These are phyloP conservation scores for Wickerhamomyces alni DNA, from an alignment of 805 yeast genomes.

Conservation along the genomic window DNA sequence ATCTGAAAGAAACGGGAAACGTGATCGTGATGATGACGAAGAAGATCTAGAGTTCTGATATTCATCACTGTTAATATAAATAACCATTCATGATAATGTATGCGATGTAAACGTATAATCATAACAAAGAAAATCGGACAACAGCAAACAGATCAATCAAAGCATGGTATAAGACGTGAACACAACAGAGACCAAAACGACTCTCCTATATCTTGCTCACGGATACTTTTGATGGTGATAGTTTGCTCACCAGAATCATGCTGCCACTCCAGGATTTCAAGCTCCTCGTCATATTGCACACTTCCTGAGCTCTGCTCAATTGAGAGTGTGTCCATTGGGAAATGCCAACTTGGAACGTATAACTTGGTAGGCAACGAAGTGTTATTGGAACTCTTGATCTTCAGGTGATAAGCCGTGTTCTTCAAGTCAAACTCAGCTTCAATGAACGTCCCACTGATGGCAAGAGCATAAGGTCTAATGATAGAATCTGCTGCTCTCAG, in stretches of 20 bases:
- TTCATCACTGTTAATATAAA: neutral
- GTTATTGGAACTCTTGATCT: slow-evolving; percentile 30
- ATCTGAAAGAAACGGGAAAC: slow-evolving; percentile 42
- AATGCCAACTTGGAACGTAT: slow-evolving; percentile 71
- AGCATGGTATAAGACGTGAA: too few species aligned
- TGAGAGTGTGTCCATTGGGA: slow-evolving; percentile 39
- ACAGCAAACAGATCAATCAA: neutral
- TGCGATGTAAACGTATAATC: too few species aligned
- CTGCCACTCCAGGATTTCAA: slow-evolving; percentile 65
- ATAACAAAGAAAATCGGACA: too few species aligned
- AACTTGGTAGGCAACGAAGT: slow-evolving; percentile 46
- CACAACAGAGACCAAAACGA: slow-evolving; percentile 6
- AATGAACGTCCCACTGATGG: slow-evolving; percentile 52
- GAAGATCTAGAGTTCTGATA: slow-evolving; percentile 15
- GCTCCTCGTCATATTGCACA: slow-evolving; percentile 42
- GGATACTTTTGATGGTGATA: slow-evolving; percentile 20
- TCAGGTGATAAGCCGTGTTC: slow-evolving; percentile 39
- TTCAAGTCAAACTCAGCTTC: slow-evolving; percentile 55
- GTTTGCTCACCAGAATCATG: slow-evolving; percentile 43
- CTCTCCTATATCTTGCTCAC: neutral
- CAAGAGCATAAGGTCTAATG: slow-evolving; percentile 69
- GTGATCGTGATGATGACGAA: slow-evolving; percentile 33
- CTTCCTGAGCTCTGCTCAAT: slow-evolving; percentile 48
- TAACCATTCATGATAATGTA: too few species aligned
- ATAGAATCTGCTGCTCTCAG: slow-evolving; percentile 71